Evolutionary conservation across 805 yeast species (phyloP), one percentile per base, ranked within the genome.

Genomic region (Cyberlindnera amylophila): DNA sequence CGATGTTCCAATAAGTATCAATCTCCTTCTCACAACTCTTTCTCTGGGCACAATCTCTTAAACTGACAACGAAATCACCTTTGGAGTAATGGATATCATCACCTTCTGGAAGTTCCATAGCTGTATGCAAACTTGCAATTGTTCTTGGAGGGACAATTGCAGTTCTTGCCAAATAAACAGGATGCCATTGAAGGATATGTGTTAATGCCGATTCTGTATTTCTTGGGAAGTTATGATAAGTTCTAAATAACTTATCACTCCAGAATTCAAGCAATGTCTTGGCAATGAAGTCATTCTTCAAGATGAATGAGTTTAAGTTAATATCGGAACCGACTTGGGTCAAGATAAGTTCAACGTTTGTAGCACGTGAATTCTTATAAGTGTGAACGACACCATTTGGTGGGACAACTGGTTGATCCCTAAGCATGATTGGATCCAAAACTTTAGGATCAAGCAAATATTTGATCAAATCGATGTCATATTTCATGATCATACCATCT

Each of bases 131-230:
- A 27, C 78, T 64, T 12, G 77, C 76, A 32, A 83, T 71, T 9
- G 75, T 64, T 55, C 79, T 74, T 34, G 80, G 72, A 11, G 88
- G 86, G 1, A 93, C 76, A 13, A 91, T 62, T 0, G 88, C 83
- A 3, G 93, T 71, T 55, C 79, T 83, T 41, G 84, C 74, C 51
- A 93, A 70, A 21, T 85, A 66, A 23, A 75, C 78, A 11, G 96
- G 96, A 60, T 91, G 99, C 99, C 98, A 93, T 63, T 88, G 97
- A 52, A 89, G 69, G 34, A 89, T 70, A 60, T 93, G 98, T n/a
- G 86, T 75, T 33, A 91, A 58, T 0, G 93, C 90, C n/a, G 75
- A 71, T 45, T 77, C 79, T 5, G 80, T 83, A 41, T 75, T 74
- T 28, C 60, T 50, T 12, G 75, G 74, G 64, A 86, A 86, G 44